phyloP scores from a whole-genome alignment of 1,284 basidiomycete genomes.

The Coniferiporia weirii region DNA sequence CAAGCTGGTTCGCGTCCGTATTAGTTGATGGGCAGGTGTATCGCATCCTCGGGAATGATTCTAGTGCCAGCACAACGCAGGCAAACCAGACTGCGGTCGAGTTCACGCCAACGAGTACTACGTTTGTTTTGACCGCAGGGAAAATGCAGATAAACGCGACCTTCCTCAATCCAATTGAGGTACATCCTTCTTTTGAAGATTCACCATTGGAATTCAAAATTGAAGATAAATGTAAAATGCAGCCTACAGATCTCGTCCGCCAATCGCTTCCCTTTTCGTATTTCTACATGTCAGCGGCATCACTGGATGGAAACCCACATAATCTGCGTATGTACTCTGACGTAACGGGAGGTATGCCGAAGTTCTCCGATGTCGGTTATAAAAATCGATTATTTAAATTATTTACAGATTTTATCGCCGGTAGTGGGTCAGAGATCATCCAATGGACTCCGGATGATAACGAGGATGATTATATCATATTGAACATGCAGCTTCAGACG shows the following conservation, averaged over 20 bases:
- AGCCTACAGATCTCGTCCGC: too few relatives aligned
- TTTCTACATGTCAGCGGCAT: conserved; percentile 21
- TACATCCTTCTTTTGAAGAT: background rate
- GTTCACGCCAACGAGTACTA: background rate
- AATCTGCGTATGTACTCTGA: conserved; percentile 23
- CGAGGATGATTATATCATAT: conserved; percentile 24
- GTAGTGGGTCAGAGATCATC: conserved; percentile 25
- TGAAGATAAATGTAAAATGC: too few relatives aligned
- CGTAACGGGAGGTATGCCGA: conserved; percentile 14
- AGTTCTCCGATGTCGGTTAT: background rate
- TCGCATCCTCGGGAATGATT: background rate
- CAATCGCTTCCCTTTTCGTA: conserved; percentile 23
- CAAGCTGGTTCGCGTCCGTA: background rate
- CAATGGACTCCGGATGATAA: conserved; percentile 28
- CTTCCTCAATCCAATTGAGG: conserved; percentile 5
- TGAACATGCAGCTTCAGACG: conserved; percentile 26
- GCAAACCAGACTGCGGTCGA: too few relatives aligned
- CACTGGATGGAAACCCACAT: conserved; percentile 22
- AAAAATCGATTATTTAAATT: background rate
- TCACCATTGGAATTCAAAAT: too few relatives aligned
- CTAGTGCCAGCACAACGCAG: background rate
- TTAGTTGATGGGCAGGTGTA: conserved; percentile 1
- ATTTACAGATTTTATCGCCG: conserved; percentile 31
- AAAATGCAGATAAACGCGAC: conserved; percentile 3
- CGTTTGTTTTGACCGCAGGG: background rate